These are phyloP conservation scores for Fusarium ambrosium DNA, from an alignment of 2,329 filamentous ascomycete genomes.

Conservation along the genomic window DNA sequence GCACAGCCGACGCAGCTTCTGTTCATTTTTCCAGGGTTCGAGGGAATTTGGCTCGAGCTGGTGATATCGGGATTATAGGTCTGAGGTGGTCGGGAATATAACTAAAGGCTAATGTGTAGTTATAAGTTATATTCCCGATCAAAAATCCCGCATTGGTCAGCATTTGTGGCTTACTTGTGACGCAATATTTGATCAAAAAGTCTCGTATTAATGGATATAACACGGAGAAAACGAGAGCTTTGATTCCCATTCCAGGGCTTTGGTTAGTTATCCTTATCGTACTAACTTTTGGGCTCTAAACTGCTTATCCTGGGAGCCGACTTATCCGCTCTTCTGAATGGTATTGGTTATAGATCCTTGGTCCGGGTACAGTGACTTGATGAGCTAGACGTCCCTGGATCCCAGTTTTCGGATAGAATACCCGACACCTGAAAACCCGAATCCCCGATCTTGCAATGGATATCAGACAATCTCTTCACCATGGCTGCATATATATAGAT, in stretches of 20 bases:
- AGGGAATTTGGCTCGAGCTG: neutral
- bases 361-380: neutral
- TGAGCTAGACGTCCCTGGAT: neutral
- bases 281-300: neutral
- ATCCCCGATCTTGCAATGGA: neutral
- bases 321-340: neutral
- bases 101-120: neutral
- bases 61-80: neutral
- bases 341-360: neutral
- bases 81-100: neutral
- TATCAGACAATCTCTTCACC: neutral
- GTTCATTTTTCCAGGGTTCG: neutral
- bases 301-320: neutral
- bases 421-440: neutral
- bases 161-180: neutral
- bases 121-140: neutral
- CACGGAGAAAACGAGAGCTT: neutral
- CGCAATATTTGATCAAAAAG: neutral
- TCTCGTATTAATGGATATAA: neutral
- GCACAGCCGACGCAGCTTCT: neutral
- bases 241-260: neutral
- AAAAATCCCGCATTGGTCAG: neutral
- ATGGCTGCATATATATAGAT: neutral
- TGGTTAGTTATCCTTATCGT: neutral
- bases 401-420: neutral